Percentiles rank a stretch among this genome's conserved stretches.
Evolutionary conservation across 371 early-diverging fungal species (phyloP).

Genomic region (Mucor racemosus): DNA sequence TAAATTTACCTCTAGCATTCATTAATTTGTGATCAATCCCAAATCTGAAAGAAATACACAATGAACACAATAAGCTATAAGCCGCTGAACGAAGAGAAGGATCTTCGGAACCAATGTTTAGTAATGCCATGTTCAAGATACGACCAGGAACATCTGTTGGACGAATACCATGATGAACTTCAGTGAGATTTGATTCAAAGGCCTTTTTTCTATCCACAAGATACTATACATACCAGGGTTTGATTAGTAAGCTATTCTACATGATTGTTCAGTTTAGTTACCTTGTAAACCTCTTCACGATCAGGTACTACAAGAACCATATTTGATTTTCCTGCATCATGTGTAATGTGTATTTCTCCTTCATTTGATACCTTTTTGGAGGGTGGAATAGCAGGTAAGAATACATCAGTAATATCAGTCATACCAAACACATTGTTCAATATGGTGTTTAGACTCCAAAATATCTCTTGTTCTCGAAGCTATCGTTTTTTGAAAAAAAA

Average conservation of each 20-base stretch:
- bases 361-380: constrained; percentile 46
- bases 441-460: constrained; percentile 68
- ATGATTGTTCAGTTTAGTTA: constrained; percentile 20
- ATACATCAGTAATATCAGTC: constrained; percentile 77
- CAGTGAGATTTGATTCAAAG: constrained; percentile 60
- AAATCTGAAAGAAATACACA: constrained; percentile 78
- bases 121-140: constrained; percentile 87
- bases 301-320: constrained; percentile 74
- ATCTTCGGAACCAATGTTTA: constrained; percentile 82
- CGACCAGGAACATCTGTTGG: constrained; percentile 91
- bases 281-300: constrained; percentile 72
- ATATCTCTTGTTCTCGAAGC: constrained; percentile 60
- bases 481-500: background rate
- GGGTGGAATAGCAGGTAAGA: constrained; percentile 45
- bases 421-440: constrained; percentile 85
- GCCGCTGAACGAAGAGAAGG: constrained; percentile 77
- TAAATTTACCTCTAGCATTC: constrained; percentile 69
- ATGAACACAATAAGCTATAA: constrained; percentile 81
- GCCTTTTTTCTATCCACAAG: constrained; percentile 66
- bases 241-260: background rate
- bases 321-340: constrained; percentile 56
- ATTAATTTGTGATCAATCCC: constrained; percentile 77
- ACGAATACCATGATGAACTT: constrained; percentile 69
- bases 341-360: constrained; percentile 74
- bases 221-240: constrained; percentile 9